Base-by-base conservation (phyloP, 257 asterid genomes). In the Solanum bulbocastanum region DNA sequence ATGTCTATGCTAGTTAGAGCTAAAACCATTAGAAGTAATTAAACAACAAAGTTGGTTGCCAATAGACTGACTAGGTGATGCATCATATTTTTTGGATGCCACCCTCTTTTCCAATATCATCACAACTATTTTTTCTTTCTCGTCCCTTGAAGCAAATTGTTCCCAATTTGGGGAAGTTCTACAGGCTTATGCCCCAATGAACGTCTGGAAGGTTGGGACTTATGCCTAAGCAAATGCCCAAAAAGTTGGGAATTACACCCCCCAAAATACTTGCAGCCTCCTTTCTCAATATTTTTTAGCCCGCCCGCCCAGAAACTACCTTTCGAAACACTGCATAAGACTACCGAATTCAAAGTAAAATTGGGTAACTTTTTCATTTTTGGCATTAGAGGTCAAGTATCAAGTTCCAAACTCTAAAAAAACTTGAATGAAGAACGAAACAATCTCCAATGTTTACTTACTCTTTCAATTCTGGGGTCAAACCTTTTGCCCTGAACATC, bases 391-490 rank as follows among this genome's bases (percentile, higher is more conserved):
- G 75, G 39, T 69, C 75, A 69, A 69, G 39, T 30, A 69, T 30
- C 75, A 30, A 14, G 37, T 69, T 69, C 8, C 18, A 11, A 65
- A 25, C 72, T n/a, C 33, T 65, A n/a, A 10, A 62, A 12, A 65
- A 25, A 33, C 39, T 68, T 30, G 39, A 68, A 14, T 30, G 75
- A 13, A 14, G 75, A 68, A 30, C 23, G 1, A 14, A 30, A 30
- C 39, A 15, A 68, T 30, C 37, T 68, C 75, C 75, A 14, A 66
- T 69, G 23, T 69, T 8, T 33, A 91, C 99, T 91, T 94, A 97
- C 99, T 96, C 98, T 94, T 90, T 94, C 93, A 97, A 85, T 83
- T 96, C 99, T 39, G 95, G 90, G 76, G 78, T 86, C 76, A 87
- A 88, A 30, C 96, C 94, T 89, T 96, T 97, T 22, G 96, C 93